Evolutionary conservation across 768 basidiomycete species (phyloP), one percentile per base, ranked within the genome.

Genomic region (Boletus rubescentipes): DNA sequence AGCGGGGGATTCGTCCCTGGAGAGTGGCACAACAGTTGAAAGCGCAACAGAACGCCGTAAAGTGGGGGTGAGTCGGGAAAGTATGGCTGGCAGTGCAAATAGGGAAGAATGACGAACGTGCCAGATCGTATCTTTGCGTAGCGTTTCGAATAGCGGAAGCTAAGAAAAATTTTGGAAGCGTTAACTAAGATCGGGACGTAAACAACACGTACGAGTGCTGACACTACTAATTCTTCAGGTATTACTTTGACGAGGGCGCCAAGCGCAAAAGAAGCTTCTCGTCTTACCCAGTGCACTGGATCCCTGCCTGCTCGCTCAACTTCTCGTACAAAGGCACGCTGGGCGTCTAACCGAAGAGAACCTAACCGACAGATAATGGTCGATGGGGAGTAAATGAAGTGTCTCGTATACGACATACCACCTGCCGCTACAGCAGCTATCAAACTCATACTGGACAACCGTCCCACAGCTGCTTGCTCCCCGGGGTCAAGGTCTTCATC

Each of bases 401-500:
- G 41, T 47, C 47, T 41, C 51, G 1, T 51, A 54, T 54, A 54
- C 46, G 49, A 75, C 79, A 66, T 67, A 89, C 87, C 86, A 57
- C 83, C 85, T 26, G 92, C 90, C 30, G 89, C 82, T 12, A 93
- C 84, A 9, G 91, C 86, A 36, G 93, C 93, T 76, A 96, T 90
- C 46, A 97, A 74, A 66, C 91, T 92, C 93, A 97, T 93, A 62
- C 92, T 92, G 5, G 91, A 90, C 45, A 96, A 75, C 53, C 93
- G 80, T 6, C 95, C 95, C 18, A 93, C 79, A 5, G 89, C 84
- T 14, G 88, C 91, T 66, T 95, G 91, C 60, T 92, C 83, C 30
- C 72, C 73, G 15, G 72, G 60, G 51, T 75, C 73, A 26, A 64
- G 58, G 30, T 73, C 81, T 47, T 77, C 77, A 30, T 77, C 77